Base-by-base conservation (phyloP, 441 rosid species). In the Arabidopsis hybrid region DNA sequence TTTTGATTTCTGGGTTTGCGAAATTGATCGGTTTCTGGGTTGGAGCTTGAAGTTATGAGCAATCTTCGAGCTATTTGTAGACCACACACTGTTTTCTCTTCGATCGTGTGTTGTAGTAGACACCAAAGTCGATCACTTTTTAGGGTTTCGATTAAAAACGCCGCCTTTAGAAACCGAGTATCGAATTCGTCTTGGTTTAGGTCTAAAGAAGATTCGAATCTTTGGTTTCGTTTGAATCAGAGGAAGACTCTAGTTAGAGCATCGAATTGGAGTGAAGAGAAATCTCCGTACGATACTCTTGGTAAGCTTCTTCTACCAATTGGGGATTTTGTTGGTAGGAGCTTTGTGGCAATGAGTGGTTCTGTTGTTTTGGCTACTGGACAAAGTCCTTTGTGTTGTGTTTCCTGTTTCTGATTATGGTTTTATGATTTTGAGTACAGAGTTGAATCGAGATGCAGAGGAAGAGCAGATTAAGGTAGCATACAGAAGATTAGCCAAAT, bases 201-300 rank as follows among this genome's bases (percentile, higher is more conserved):
- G 53, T 80, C 80, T 17, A 81, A 71, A 69, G 76, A 71, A 69
- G 74, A 79, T 46, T 77, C 77, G 75, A 79, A 73, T 46, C 55
- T 82, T 18, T 81, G 88, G 91, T 88, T 83, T 79, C 84, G 95
- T 40, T 63, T 71, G 69, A 81, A 66, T 69, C 97, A 86, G 74
- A 85, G 89, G 81, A 87, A 84, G 75, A 88, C 91, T 36, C 59
- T 79, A 0, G 89, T 75, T 55, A 80, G 85, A 65, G 92, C 94
- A 6, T 83, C 94, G 67, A 85, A 80, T 72, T 89, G 99, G 97
- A 66, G 80, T 16, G 77, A 88, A 65, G 87, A 84, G 79, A 89
- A 84, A 74, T 88, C 98, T 75, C 99, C 99, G 0, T 92, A 95
- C 52, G 97, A 92, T 65, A 95, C 99, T 65, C 92, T 95, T 6